Percentiles rank a stretch among this genome's conserved stretches.
Conservation (phyloP, 441 rosid genomes). For the Euphorbia corollata region DNA sequence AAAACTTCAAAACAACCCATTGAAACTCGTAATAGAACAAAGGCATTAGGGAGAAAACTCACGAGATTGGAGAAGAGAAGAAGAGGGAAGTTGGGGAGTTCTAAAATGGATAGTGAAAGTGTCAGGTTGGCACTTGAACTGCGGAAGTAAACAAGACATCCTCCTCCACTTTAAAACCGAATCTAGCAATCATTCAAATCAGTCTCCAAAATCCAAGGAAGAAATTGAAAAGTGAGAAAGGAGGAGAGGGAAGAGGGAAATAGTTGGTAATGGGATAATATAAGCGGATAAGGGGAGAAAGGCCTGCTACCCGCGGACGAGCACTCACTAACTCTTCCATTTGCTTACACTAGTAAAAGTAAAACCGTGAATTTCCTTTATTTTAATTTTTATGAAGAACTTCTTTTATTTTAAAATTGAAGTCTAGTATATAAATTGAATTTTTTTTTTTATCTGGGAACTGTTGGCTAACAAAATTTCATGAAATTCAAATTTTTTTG, state of each 20-base stretch:
- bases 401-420: too few relatives aligned
- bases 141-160: constrained; percentile 86
- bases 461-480: too few relatives aligned
- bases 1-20: constrained; percentile 9
- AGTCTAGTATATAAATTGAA: too few relatives aligned
- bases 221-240: neutral
- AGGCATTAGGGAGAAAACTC: constrained; percentile 20
- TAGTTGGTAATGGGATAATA: constrained; percentile 18
- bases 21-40: neutral
- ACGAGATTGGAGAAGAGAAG: constrained; percentile 24
- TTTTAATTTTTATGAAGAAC: too few relatives aligned
- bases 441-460: too few relatives aligned
- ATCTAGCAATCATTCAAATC: constrained; percentile 15
- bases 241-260: neutral
- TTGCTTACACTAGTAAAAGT: too few relatives aligned
- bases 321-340: neutral
- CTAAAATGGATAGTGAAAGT: constrained; percentile 58
- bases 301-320: constrained; percentile 1
- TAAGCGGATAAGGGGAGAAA: constrained; percentile 32
- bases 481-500: too few relatives aligned
- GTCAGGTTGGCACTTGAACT: constrained; percentile 87
- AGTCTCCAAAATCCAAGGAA: constrained; percentile 11
- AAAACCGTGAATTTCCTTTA: too few relatives aligned
- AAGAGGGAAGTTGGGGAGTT: constrained; percentile 29
- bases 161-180: constrained; percentile 15